Conservation (phyloP, 306 rosid species). For the Begonia fuchsioides region DNA sequence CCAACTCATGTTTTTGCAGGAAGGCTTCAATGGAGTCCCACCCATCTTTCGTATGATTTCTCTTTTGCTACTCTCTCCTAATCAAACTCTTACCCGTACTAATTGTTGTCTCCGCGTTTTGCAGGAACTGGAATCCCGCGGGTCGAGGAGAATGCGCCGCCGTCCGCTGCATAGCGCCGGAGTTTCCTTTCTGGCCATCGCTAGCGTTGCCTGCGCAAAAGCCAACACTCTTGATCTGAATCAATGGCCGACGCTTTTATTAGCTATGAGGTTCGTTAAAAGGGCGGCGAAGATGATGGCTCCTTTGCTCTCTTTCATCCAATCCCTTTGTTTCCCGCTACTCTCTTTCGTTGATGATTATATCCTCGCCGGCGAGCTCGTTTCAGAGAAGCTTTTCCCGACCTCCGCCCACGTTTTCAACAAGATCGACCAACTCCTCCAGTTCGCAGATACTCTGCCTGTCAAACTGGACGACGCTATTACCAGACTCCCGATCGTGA, state of each 20-base stretch:
- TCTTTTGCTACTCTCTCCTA: too few relatives aligned
- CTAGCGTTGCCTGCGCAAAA: conserved; percentile 16
- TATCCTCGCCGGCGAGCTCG: conserved; percentile 22
- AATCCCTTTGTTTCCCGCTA: conserved; percentile 24
- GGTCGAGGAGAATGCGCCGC: conserved; percentile 24
- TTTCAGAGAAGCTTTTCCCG: conserved; percentile 36
- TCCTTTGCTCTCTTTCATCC: conserved; percentile 27
- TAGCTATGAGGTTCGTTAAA: conserved; percentile 18
- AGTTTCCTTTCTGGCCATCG: conserved; percentile 29
- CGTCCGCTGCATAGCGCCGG: conserved; percentile 55
- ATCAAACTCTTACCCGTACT: too few relatives aligned
- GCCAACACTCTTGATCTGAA: conserved; percentile 18
- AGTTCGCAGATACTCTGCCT: conserved; percentile 20
- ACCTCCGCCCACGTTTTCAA: conserved; percentile 27
- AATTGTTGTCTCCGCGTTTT: too few relatives aligned
- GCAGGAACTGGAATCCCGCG: too few relatives aligned
- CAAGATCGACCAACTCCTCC: conserved; percentile 37
- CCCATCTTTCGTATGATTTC: too few relatives aligned
- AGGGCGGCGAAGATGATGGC: conserved; percentile 11
- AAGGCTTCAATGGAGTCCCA: too few relatives aligned
- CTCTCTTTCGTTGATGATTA: conserved; percentile 42
- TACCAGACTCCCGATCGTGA: conserved; percentile 16
- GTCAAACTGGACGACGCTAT: conserved; percentile 27
- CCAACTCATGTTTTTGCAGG: too few relatives aligned
- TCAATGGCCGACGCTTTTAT: conserved; percentile 34